Base-by-base conservation (phyloP, 768 basidiomycete genomes). In the Boletus speciosus region DNA sequence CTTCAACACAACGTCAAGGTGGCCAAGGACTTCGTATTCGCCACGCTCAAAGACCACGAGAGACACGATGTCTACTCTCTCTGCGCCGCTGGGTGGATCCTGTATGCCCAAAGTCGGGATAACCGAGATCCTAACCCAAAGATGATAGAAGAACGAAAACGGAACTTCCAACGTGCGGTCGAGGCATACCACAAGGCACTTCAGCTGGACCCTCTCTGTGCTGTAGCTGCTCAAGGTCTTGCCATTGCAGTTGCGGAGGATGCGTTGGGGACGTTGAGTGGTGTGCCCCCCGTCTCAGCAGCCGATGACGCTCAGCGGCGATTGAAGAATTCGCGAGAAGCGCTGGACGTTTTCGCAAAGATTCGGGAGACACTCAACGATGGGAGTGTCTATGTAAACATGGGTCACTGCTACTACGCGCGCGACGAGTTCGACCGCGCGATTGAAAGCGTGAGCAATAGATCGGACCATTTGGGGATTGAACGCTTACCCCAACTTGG, bases 191-290 rank as follows among this genome's bases (percentile, higher is more conserved):
- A 95, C 66, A 93, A 93, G 67, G 96, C 95, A 0, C 72, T 99
- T 34, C 81, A 83, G 45, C 62, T 93, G 6, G 93, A 98, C 65
- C 85, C 91, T 0, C 74, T 81, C 27, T 97, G 93, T 70, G 93
- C 93, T 2, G 84, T 93, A 56, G 97, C 95, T 4, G 97, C 96
- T 6, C 93, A 97, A 67, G 96, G 96, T 3, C 77, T 99, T 8
- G 97, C 95, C 1, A 98, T 98, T 58, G 84, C 90, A 5, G 85
- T 92, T 2, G 96, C 94, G 0, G 97, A 99, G 67, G 93, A 96
- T 68, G 86, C 88, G 0, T 72, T 98, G 10, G 90, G 90, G 2
- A 78, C 80, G 12, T 65, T 86, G 50, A 81, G 81, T 12, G 85
- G 85, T 32, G 76, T 76, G 5, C 61, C 80, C 4, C 73, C 77